Base-by-base conservation (phyloP, 2,329 filamentous ascomycete genomes). In the Pseudohalonectria lignicola region DNA sequence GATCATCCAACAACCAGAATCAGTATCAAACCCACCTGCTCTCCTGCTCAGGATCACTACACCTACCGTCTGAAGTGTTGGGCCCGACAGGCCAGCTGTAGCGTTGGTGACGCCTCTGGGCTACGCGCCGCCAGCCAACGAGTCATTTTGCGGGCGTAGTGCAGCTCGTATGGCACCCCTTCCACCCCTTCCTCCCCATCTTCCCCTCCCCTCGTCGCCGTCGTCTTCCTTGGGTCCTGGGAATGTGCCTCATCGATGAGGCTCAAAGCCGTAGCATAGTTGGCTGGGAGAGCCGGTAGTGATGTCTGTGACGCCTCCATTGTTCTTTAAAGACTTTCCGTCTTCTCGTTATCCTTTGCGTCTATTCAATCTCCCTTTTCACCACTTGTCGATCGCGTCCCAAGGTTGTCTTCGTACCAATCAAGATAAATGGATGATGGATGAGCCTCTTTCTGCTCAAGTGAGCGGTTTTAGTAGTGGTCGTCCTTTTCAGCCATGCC, bases 61-160 rank as follows among this genome's bases (percentile, higher is more conserved):
- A n/a, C n/a, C n/a, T 46, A 71, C 60, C 84, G 78, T 38, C 79
- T 74, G 50, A 93, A 84, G 58, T 94, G 86, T 57, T 93, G 86
- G 10, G 85, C 86, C 46, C 85, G 79, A 47, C 87, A 82, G 15
- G 86, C 86, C 34, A 92, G 67, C 44, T 76, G 76, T 39, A 94
- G 67, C 18, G 74, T 60, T 2, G 79, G 77, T 2, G 80, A 76
- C 2, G 85, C 78, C 20, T 65, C 48, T 0, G 83, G 76, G 8
- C 61, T 60, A 44, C 78, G 74, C 13, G 69, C 60, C 8, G 64
- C 54, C 23, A 94, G 77, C 69, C 83, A 92, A 23, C 64, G 61
- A 36, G 81, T 86, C 81, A 88, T 88, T 57, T 86, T 78, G 36
- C 71, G 69, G 6, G 86, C 84, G 55, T 93, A 93, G 62, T 86